Base-by-base conservation (phyloP, 2,329 filamentous ascomycete genomes). In the Trichoderma harzianum region DNA sequence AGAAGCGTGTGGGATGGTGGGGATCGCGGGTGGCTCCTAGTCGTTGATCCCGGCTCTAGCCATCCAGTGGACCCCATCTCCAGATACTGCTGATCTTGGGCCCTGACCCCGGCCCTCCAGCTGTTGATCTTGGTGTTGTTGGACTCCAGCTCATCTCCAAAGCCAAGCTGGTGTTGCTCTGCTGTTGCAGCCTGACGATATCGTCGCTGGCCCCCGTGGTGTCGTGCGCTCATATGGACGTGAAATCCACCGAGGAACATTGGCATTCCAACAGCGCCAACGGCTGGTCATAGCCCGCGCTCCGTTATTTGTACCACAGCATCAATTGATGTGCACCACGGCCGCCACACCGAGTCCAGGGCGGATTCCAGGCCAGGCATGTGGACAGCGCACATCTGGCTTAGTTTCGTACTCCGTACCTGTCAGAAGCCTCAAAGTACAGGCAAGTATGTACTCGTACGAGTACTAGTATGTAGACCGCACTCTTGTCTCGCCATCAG, bases 31-130 rank as follows among this genome's bases (percentile, higher is more conserved):
- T 62, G 39, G 57, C 28, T 32, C 36, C 65, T 53, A 21, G 65
- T 61, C n/a, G 65, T 26, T 69, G 58, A 62, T 53, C 55, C 57
- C 55, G 66, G 67, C 57, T 53, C 28, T 32, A 53, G n/a, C 67
- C 67, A 62, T 62, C 67, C 21, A 34, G 57, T 69, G 67, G 67
- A 51, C 11, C 66, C 67, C 66, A 69, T 69, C 66, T 69, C 36
- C 36, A 69, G 55, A 69, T 69, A 43, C 26, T n/a, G 21, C 64
- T 55, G 21, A 60, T 60, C 57, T 11, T 34, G 30, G 18, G 28
- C 3, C 28, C 18, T 34, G 55, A 12, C 55, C 55, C 28, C 5
- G 28, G 55, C 55, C 8, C 26, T 32, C 57, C 28, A 60, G 32
- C 28, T 30, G 28, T 14, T 57, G 32, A 11, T 68, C n/a, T 36